Evolutionary conservation across 2,329 filamentous ascomycete genomes (phyloP).

Genomic region (Penicillium expansum): DNA sequence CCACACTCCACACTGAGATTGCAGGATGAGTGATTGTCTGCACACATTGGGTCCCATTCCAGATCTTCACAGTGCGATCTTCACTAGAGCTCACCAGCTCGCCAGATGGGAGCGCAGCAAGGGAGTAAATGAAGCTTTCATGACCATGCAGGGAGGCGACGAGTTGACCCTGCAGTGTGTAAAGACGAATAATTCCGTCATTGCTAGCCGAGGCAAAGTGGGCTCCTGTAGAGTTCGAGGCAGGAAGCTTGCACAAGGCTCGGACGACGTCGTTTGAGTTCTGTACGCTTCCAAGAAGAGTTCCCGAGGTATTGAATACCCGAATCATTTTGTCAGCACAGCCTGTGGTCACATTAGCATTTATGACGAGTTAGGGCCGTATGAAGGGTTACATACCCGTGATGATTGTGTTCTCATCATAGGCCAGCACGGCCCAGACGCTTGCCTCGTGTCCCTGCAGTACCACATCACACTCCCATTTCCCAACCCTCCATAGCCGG

Average conservation of each 20-base stretch:
- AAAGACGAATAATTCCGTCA: slow-evolving; percentile 82
- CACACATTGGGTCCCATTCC: slow-evolving; percentile 77
- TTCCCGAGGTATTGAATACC: slow-evolving; percentile 67
- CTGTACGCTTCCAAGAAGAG: slow-evolving; percentile 62
- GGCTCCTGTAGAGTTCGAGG: slow-evolving; percentile 73
- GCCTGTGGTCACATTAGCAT: slow-evolving; percentile 45
- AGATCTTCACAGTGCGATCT: slow-evolving; percentile 88
- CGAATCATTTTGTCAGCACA: slow-evolving; percentile 89
- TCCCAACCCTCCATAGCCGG: slow-evolving; percentile 78
- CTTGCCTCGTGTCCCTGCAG: slow-evolving; percentile 75
- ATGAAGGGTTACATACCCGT: slow-evolving; percentile 52
- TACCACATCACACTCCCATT: slow-evolving; percentile 73
- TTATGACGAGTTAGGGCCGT: background rate
- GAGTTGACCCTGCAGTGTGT: slow-evolving; percentile 75
- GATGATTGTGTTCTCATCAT: slow-evolving; percentile 74
- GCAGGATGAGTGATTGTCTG: slow-evolving; percentile 97
- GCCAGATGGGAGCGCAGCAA: slow-evolving; percentile 73
- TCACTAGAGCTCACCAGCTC: slow-evolving; percentile 90
- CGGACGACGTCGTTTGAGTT: slow-evolving; percentile 80
- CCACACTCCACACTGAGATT: slow-evolving; percentile 92
- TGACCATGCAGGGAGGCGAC: slow-evolving; percentile 80
- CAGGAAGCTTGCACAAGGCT: slow-evolving; percentile 78
- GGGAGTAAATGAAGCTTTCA: slow-evolving; percentile 89
- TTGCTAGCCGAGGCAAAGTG: slow-evolving; percentile 96
- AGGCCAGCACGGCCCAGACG: slow-evolving; percentile 88